phyloP scores from a whole-genome alignment of 2,329 filamentous ascomycete species.

The Ceratocystis alfenasii region DNA sequence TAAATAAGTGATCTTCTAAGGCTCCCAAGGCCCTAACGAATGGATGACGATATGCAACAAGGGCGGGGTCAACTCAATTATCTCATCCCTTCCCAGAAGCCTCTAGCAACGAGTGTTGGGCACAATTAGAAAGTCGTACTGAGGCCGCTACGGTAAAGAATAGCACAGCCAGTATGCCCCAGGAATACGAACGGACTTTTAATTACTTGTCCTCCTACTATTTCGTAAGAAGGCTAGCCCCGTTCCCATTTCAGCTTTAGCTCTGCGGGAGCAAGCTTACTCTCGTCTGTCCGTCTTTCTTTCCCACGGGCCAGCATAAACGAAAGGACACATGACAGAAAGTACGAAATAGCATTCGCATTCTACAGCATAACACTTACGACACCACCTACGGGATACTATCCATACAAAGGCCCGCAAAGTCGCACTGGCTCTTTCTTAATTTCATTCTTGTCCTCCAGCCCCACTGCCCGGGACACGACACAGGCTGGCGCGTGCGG shows the following conservation, averaged over 20 bases:
- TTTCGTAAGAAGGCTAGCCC: background rate
- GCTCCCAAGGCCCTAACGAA: too few relatives aligned
- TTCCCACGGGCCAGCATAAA: background rate
- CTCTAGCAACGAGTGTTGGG: background rate
- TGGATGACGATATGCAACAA: too few relatives aligned
- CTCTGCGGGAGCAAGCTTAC: background rate
- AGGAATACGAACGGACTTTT: background rate
- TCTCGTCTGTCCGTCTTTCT: background rate
- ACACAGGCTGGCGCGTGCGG: background rate
- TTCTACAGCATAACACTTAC: background rate
- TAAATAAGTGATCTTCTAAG: background rate
- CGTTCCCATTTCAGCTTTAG: background rate
- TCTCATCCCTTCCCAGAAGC: background rate
- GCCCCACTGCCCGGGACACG: background rate
- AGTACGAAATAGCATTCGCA: background rate
- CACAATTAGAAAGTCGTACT: background rate
- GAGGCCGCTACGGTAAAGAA: background rate
- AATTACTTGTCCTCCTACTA: background rate
- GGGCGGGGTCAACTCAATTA: too few relatives aligned
- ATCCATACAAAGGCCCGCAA: background rate
- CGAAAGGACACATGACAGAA: background rate
- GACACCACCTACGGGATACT: background rate
- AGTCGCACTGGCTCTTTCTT: constrained; percentile 3
- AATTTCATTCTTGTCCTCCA: background rate
- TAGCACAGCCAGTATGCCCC: background rate